A percentile compares a stretch with the other conserved stretches of the same genome.
These are phyloP conservation scores for Xylaria palmicola DNA, from an alignment of 495 filamentous ascomycete species.

Conservation along the genomic window DNA sequence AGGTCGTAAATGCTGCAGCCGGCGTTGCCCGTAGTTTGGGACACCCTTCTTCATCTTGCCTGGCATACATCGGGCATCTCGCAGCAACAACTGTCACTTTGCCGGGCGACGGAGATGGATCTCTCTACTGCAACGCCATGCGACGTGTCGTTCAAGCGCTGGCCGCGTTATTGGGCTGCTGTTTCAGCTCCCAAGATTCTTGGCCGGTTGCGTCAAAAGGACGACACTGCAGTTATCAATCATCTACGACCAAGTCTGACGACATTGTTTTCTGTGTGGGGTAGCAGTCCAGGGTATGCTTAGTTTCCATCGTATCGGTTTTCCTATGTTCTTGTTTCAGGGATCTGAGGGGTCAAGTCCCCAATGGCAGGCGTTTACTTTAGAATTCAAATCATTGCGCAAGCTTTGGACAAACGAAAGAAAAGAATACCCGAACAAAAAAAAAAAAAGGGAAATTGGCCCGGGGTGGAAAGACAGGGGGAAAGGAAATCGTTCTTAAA, in stretches of 20 bases:
- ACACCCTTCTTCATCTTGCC: conserved; percentile 7
- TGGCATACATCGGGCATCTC: conserved; percentile 5
- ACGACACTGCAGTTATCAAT: conserved; percentile 4
- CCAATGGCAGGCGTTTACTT: conserved; percentile 2
- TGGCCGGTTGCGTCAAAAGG: conserved; percentile 3
- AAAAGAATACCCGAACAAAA: not conserved
- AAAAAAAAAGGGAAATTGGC: too few species aligned
- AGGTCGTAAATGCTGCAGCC: conserved; percentile 7
- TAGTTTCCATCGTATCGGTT: not conserved
- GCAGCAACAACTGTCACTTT: conserved; percentile 8
- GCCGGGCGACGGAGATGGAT: conserved; percentile 3
- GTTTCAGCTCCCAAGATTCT: conserved; percentile 17
- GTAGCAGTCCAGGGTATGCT: not conserved
- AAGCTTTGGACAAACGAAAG: conserved; percentile 10
- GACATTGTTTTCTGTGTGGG: not conserved
- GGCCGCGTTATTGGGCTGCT: conserved; percentile 5
- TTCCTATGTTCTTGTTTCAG: conserved; percentile 8
- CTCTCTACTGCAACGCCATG: conserved; percentile 1
- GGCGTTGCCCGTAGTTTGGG: not conserved
- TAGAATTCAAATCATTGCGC: conserved; percentile 12
- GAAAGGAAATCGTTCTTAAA: not conserved
- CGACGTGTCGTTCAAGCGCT: conserved; percentile 17
- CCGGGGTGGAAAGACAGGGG: too few species aligned
- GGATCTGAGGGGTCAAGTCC: not conserved
- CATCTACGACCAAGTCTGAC: not conserved